A percentile compares a stretch with the other conserved stretches of the same genome.
Conservation (phyloP, 257 asterid species). For the Solanum stenotomum region DNA sequence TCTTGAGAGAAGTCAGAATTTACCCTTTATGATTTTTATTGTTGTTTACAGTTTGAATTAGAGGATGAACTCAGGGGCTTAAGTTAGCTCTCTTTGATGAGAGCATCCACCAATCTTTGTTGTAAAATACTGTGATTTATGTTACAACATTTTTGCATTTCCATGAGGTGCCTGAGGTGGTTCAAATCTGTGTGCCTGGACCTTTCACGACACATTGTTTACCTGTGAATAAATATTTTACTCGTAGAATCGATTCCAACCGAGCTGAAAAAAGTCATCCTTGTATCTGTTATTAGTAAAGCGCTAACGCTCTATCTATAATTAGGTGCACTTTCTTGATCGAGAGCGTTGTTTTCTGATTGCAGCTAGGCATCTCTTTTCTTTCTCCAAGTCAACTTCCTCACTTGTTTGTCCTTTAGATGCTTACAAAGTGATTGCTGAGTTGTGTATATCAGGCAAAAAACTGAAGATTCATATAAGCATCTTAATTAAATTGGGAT, state of each 20-base stretch:
- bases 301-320: not conserved
- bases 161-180: not conserved
- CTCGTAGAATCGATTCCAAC: not conserved
- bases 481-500: not conserved
- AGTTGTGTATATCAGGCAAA: not conserved
- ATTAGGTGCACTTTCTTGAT: not conserved
- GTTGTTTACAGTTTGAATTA: not conserved
- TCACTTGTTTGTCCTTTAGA: not conserved
- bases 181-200: not conserved
- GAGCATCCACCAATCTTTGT: not conserved
- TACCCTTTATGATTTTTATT: not conserved
- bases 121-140: not conserved
- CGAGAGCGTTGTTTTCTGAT: not conserved
- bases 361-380: not conserved
- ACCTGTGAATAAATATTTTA: not conserved
- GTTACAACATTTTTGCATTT: not conserved
- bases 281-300: not conserved
- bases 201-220: not conserved
- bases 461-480: not conserved
- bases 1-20: not conserved
- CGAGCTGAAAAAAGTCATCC: not conserved
- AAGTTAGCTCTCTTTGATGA: not conserved
- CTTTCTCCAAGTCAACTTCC: not conserved
- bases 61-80: not conserved
- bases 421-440: not conserved